A percentile compares a stretch with the other conserved stretches of the same genome.
Evolutionary conservation across 192 early-diverging fungal genomes (phyloP).

Genomic region (Anaeromyces robustus): DNA sequence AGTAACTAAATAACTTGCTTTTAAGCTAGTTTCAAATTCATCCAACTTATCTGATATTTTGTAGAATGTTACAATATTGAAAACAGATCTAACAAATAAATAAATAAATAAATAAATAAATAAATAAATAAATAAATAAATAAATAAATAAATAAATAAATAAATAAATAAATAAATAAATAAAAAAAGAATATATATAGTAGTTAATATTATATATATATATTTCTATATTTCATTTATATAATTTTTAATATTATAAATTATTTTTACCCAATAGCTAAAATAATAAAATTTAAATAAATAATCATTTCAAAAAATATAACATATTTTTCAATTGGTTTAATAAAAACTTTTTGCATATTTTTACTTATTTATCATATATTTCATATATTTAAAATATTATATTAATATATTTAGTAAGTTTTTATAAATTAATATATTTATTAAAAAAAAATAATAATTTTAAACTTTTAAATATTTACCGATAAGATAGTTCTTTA

Average conservation of each 20-base stretch:
- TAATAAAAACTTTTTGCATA: background rate
- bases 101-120: background rate
- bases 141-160: too few species aligned
- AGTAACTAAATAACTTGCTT: background rate
- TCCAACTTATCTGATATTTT: background rate
- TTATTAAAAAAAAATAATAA: too few species aligned
- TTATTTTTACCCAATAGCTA: background rate
- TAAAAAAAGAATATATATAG: too few species aligned
- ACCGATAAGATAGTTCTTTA: background rate
- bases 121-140: background rate
- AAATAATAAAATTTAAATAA: background rate
- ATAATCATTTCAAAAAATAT: background rate
- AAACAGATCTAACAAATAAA: background rate
- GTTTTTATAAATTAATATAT: too few species aligned
- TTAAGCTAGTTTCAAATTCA: background rate
- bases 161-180: background rate
- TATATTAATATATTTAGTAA: too few species aligned
- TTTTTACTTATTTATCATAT: background rate
- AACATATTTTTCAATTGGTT: background rate
- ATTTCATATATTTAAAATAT: too few species aligned
- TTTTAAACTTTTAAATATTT: background rate
- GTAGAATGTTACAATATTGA: background rate
- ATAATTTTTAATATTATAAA: too few species aligned
- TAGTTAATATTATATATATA: too few species aligned
- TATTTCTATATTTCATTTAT: too few species aligned